These are phyloP conservation scores for Eimeria maxima DNA, from an alignment of 169 alveolate genomes.

Conservation along the genomic window DNA sequence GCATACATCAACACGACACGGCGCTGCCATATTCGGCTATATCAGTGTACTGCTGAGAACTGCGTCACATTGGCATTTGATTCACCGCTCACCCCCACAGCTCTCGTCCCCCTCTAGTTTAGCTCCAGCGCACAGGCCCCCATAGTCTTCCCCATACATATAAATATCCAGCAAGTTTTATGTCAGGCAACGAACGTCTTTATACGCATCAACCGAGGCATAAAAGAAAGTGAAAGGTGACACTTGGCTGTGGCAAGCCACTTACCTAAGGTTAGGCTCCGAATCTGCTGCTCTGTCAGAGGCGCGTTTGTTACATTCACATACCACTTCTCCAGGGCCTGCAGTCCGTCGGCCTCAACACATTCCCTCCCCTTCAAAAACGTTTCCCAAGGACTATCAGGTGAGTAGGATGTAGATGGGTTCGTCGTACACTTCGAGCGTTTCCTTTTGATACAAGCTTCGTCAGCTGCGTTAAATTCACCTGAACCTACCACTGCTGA, in stretches of 20 bases:
- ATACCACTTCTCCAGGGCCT: conserved; percentile 64
- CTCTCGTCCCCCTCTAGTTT: not conserved
- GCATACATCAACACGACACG: not conserved
- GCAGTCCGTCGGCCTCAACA: conserved; percentile 11
- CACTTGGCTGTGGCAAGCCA: not conserved
- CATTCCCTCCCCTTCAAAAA: not conserved
- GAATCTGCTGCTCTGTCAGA: conserved; percentile 58
- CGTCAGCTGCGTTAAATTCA: conserved; percentile 1
- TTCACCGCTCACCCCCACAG: not conserved
- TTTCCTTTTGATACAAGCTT: not conserved
- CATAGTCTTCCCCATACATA: not conserved
- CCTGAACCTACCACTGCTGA: conserved; percentile 17
- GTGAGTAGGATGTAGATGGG: not conserved
- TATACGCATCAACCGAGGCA: not conserved
- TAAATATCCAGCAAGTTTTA: not conserved
- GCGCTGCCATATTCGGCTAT: not conserved
- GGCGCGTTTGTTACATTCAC: conserved; percentile 42
- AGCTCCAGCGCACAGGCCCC: not conserved
- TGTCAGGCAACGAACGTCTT: not conserved
- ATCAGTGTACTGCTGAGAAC: not conserved
- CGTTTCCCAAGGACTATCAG: not conserved
- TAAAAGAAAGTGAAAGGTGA: not conserved
- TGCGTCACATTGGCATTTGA: not conserved
- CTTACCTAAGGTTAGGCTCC: conserved; percentile 65
- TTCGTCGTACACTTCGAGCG: not conserved